Conservation (phyloP, 2,329 filamentous ascomycete genomes). For the Microcera coccophila region DNA sequence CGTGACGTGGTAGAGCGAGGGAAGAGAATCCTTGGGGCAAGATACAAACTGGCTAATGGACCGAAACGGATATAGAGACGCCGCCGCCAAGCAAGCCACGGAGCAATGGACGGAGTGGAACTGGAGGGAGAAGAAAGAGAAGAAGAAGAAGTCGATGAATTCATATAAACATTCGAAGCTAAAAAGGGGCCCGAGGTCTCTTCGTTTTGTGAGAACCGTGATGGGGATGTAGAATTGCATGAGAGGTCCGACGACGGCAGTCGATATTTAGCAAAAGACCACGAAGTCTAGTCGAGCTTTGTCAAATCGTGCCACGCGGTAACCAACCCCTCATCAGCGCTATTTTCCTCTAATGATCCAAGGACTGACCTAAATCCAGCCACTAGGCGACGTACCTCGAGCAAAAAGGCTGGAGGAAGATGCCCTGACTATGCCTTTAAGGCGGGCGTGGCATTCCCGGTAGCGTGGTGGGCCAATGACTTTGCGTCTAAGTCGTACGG, state of each 20-base stretch:
- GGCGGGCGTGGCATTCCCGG: slow-evolving; percentile 8
- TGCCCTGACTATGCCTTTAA: not conserved
- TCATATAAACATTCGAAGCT: not conserved
- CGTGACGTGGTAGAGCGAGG: slow-evolving; percentile 26
- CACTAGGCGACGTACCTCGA: not conserved
- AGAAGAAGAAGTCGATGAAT: not conserved
- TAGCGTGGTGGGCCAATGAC: slow-evolving; percentile 10
- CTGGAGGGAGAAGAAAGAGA: not conserved
- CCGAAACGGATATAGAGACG: slow-evolving; percentile 4
- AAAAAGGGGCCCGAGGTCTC: not conserved
- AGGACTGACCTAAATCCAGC: not conserved
- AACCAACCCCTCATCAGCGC: not conserved
- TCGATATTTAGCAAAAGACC: not conserved
- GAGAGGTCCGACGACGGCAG: not conserved
- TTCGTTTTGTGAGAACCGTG: too few relatives aligned
- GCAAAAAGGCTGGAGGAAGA: not conserved
- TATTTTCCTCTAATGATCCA: not conserved
- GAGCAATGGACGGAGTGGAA: not conserved
- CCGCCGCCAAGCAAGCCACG: not conserved
- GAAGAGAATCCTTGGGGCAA: slow-evolving; percentile 11
- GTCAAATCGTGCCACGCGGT: not conserved
- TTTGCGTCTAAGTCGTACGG: slow-evolving; percentile 1
- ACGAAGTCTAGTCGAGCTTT: not conserved
- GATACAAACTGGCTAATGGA: slow-evolving; percentile 16
- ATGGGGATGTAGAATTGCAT: too few relatives aligned